phyloP scores from a whole-genome alignment of 2,329 filamentous ascomycete genomes.

The Conoideocrella luteorostrata region DNA sequence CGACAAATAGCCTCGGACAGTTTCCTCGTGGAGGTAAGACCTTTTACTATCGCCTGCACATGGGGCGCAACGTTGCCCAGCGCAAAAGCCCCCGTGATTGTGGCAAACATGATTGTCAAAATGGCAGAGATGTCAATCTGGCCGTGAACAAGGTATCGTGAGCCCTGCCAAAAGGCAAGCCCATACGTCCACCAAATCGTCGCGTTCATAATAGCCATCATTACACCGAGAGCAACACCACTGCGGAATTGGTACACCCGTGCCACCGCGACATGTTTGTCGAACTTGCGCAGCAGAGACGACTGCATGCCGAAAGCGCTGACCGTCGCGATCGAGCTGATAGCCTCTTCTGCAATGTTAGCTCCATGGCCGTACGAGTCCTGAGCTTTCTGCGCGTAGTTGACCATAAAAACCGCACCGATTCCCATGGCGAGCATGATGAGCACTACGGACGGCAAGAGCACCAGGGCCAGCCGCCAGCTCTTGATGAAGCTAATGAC shows the following conservation, averaged over 20 bases:
- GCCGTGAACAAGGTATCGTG: not conserved
- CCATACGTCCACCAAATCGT: not conserved
- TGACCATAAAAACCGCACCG: no score
- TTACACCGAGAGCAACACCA: not conserved
- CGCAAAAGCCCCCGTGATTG: not conserved
- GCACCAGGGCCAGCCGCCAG: slow-evolving; percentile 45
- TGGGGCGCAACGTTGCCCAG: slow-evolving; percentile 1
- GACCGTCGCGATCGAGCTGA: not conserved
- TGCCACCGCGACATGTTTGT: no score
- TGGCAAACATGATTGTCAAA: slow-evolving; percentile 1
- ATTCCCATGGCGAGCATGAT: no score
- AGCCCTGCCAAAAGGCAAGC: slow-evolving; percentile 1
- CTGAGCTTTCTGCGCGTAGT: no score
- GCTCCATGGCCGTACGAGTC: no score
- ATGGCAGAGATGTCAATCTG: not conserved
- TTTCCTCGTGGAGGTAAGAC: not conserved
- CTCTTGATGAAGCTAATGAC: slow-evolving; percentile 44
- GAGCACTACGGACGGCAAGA: no score
- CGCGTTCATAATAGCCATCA: not conserved
- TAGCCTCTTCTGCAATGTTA: slow-evolving; percentile 4
- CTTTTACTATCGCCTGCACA: not conserved
- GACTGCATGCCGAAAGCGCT: no score
- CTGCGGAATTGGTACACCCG: not conserved
- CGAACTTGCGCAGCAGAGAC: not conserved
- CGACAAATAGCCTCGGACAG: not conserved